Conservation (phyloP, 176 grass and related monocot genomes). For the Aegilops tauschii region DNA sequence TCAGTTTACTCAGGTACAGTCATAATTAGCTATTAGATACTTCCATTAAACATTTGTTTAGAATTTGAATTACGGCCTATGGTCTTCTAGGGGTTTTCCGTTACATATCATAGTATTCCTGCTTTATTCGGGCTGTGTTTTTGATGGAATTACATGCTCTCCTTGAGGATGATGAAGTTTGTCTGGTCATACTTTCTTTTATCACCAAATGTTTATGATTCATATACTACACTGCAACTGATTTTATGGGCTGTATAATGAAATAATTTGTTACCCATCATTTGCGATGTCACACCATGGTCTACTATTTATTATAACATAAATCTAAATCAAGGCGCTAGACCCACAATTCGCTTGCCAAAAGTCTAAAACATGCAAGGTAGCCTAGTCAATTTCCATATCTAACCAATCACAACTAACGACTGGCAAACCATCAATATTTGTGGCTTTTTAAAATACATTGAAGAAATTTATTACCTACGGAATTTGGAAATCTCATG, state of each 20-base stretch:
- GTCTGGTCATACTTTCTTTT: background rate
- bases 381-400: constrained; percentile 12
- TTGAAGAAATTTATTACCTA: background rate
- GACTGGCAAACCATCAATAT: background rate
- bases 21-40: constrained; percentile 13
- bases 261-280: background rate
- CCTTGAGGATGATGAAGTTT: background rate
- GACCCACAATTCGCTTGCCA: background rate
- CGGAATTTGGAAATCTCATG: constrained; percentile 12
- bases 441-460: background rate
- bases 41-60: constrained; percentile 5
- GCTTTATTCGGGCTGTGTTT: background rate
- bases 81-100: background rate
- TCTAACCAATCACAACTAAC: background rate
- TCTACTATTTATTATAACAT: background rate
- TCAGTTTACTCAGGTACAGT: constrained; percentile 85
- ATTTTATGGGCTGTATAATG: constrained; percentile 19
- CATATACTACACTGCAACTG: constrained; percentile 13
- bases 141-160: background rate
- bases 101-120: constrained; percentile 5
- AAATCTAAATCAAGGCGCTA: background rate
- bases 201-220: background rate
- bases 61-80: background rate
- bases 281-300: background rate
- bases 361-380: background rate